Conservation (phyloP, 2,329 filamentous ascomycete species). For the Magnaporthiopsis incrustans region DNA sequence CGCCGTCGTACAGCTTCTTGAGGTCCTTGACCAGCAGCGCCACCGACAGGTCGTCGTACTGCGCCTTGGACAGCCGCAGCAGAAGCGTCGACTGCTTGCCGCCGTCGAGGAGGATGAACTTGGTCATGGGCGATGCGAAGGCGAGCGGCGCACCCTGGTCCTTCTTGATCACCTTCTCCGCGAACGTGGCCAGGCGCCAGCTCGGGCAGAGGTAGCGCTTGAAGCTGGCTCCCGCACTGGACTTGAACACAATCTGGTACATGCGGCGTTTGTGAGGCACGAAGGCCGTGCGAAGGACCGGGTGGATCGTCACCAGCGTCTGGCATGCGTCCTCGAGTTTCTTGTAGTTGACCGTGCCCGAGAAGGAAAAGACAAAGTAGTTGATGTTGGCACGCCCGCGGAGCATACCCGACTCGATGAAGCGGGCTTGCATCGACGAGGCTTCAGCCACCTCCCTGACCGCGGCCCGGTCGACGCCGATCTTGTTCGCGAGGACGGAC, state of each 20-base stretch:
- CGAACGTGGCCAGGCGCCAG: slow-evolving; percentile 29
- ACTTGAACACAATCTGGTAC: slow-evolving; percentile 39
- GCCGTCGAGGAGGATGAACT: slow-evolving; percentile 42
- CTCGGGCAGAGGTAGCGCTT: slow-evolving; percentile 31
- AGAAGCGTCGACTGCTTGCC: slow-evolving; percentile 38
- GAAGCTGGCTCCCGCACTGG: slow-evolving; percentile 33
- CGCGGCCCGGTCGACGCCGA: slow-evolving; percentile 31
- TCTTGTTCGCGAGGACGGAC: slow-evolving; percentile 31
- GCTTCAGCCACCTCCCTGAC: slow-evolving; percentile 42
- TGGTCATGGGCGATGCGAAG: slow-evolving; percentile 36
- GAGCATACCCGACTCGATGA: slow-evolving; percentile 40
- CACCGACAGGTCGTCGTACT: slow-evolving; percentile 39
- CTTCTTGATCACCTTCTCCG: slow-evolving; percentile 33
- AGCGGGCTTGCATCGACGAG: slow-evolving; percentile 37
- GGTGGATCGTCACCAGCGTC: slow-evolving; percentile 35
- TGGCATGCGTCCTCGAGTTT: slow-evolving; percentile 39
- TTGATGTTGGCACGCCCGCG: slow-evolving; percentile 34
- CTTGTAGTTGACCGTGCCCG: slow-evolving; percentile 30
- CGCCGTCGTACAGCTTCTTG: slow-evolving; percentile 34
- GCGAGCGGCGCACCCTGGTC: slow-evolving; percentile 32
- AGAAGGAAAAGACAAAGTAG: slow-evolving; percentile 41
- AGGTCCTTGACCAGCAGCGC: slow-evolving; percentile 41
- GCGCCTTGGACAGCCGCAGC: slow-evolving; percentile 38
- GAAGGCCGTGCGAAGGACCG: slow-evolving; percentile 48
- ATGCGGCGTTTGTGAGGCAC: slow-evolving; percentile 35